These are phyloP conservation scores for Nannochloropsis granulata DNA, from an alignment of 108 stramenopile genomes.

Conservation along the genomic window DNA sequence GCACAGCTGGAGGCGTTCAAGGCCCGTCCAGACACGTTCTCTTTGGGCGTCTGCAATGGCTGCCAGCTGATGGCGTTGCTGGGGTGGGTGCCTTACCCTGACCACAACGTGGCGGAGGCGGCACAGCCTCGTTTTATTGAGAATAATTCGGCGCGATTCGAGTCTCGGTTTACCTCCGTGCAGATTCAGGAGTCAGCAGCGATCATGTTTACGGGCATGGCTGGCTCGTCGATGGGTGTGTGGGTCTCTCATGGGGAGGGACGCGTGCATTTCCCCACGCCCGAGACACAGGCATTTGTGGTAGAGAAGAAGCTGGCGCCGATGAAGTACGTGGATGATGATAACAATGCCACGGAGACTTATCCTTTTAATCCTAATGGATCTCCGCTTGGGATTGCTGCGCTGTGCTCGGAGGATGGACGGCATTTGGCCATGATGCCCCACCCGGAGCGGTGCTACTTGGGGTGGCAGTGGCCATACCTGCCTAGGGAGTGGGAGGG, in stretches of 20 bases:
- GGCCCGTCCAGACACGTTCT: constrained; percentile 79
- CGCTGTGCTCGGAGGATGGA: constrained; percentile 94
- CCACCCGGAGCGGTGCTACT: constrained; percentile 94
- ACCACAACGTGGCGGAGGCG: constrained; percentile 34
- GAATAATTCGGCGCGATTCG: constrained; percentile 88
- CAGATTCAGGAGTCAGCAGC: constrained; percentile 26
- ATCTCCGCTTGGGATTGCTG: constrained; percentile 89
- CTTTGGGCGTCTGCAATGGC: constrained; percentile 96
- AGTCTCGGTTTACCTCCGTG: constrained; percentile 82
- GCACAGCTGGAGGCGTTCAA: constrained; percentile 87
- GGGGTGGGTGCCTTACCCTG: constrained; percentile 77
- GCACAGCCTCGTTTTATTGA: constrained; percentile 85
- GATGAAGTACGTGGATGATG: constrained; percentile 86
- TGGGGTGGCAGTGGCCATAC: constrained; percentile 98
- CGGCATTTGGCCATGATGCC: constrained; percentile 98
- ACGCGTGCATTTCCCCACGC: constrained; percentile 72
- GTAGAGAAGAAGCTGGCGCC: constrained; percentile 58
- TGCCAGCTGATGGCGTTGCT: constrained; percentile 98
- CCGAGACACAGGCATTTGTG: constrained; percentile 46
- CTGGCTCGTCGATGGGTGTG: constrained; percentile 84
- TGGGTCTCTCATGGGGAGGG: constrained; percentile 99
- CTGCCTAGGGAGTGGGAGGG: constrained; percentile 72
- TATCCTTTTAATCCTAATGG: constrained; percentile 99
- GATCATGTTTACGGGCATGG: constrained; percentile 59
- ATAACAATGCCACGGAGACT: constrained; percentile 67